Evolutionary conservation across 2,329 filamentous ascomycete species (phyloP), one percentile per base, ranked within the genome.

Genomic region (Gnomoniopsis smithogilvyi): DNA sequence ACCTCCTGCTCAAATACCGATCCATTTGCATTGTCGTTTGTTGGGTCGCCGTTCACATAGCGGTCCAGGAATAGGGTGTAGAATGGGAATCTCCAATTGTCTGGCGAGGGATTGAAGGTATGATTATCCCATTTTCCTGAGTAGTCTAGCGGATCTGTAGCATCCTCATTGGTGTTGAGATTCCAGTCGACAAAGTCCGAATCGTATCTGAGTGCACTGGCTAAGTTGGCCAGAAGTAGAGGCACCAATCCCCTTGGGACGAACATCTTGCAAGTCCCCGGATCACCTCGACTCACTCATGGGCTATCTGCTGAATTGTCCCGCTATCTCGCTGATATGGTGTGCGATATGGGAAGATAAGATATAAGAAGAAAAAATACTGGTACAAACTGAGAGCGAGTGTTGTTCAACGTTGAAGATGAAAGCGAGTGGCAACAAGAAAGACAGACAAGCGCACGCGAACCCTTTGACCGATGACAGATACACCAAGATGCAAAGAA

Each of bases 11-110:
- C 85, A 69, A 80, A 88, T 3, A 76, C 63, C 0, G 84, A 87
- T 14, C 76, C 80, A 67, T 88, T 88, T 46, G 79, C 78, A 65
- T 87, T 80, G 67, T 88, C 85, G 66, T 88, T 88, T 3, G 75
- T 76, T 6, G 85, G 85, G 64, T 88, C 81, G 21, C 85, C 85
- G 64, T 88, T 87, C 45, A 86, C 83, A 65, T 81, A 88, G 59
- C 83, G 75, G 67, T 88, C 85, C 10, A 87, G 70, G 67, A 87
- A 87, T 48, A 88, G 72, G 10, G 83, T 86, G 68, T 89, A 89
- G 66, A 87, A 83, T 0, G 86, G 86, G 60, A 88, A 80, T 21
- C 84, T 75, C 83, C 83, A 86, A 63, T 82, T 85, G 1, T 76
- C 72, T 0, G 83, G 83, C 17, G 82, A 85, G 0, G 78, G 74